Conservation (phyloP, 1,284 basidiomycete species). For the Thecaphora thlaspeos region DNA sequence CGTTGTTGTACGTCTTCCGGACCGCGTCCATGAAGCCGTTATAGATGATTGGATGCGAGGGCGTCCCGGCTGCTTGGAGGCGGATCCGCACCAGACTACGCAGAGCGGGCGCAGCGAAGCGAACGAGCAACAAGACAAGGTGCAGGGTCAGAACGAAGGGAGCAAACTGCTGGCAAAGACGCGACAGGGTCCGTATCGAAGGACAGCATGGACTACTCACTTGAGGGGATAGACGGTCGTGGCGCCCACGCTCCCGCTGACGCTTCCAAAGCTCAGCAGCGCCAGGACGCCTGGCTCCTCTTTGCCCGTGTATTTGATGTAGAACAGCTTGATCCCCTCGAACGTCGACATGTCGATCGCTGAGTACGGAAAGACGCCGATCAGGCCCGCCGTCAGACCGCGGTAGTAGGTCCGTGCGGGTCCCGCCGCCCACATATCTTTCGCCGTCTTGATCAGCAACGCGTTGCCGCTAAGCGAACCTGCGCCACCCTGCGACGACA, state of each 20-base stretch:
- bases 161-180: background rate
- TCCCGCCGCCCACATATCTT: constrained; percentile 74
- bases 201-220: constrained; percentile 4
- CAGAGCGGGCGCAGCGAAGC: background rate
- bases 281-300: constrained; percentile 59
- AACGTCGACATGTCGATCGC: constrained; percentile 60
- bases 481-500: constrained; percentile 70
- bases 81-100: constrained; percentile 86
- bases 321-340: constrained; percentile 60
- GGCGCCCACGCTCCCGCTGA: constrained; percentile 59
- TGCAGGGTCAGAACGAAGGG: too few relatives aligned
- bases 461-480: constrained; percentile 66
- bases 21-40: constrained; percentile 83
- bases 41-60: constrained; percentile 63
- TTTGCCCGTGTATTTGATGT: constrained; percentile 58
- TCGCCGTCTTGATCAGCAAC: constrained; percentile 65
- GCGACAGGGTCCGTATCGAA: background rate
- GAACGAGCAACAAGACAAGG: too few relatives aligned
- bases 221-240: constrained; percentile 59
- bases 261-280: constrained; percentile 58
- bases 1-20: constrained; percentile 74
- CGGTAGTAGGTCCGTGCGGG: constrained; percentile 83
- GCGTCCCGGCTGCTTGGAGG: constrained; percentile 82
- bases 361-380: constrained; percentile 60
- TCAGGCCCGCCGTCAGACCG: constrained; percentile 69